Base-by-base conservation (phyloP, 2,329 filamentous ascomycete genomes). In the Pestalotiopsis sp. region DNA sequence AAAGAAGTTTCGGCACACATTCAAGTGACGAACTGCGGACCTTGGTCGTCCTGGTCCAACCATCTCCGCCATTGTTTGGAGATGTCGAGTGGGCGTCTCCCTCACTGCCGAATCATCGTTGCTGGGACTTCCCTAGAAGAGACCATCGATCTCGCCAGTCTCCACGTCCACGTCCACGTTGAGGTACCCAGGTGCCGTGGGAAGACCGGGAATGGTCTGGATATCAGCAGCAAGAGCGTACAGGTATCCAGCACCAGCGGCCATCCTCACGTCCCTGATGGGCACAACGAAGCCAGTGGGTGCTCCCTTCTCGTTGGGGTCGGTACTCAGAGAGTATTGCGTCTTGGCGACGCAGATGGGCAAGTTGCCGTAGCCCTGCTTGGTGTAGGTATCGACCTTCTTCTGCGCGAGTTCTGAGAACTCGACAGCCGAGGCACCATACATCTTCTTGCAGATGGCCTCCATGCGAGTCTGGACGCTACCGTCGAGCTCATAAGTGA, bases 331-430 rank as follows among this genome's bases (percentile, higher is more conserved):
- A 41, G 93, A 97, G 85, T 99, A 99, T 82, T 99, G 96, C 14
- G 96, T 99, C 90, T 99, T 99, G 71, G 96, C 96, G 73, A 98
- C 89, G 80, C 96, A 99, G 77, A 98, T 97, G 45, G 96, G 96
- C 72, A 99, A 85, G 80, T 97, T 94, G 25, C 92, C 92, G 76
- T 95, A 97, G 60, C 96, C 96, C 81, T 98, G 96, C 78, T 90
- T 90, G 39, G 93, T 95, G 82, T 98, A 99, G 7, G 91, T 95
- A 78, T 98, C 95, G 72, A 98, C 92, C 89, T 99, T 98, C 84
- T 94, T 93, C 84, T 97, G 94, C 0, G 96, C 96, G 65, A 96
- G 87, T 80, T 97, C 94, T 79, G 93, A 97, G 82, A 99, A 96
- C 82, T 97, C 93, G 70, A 98, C 94, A 69, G 89, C 90, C 3